Evolutionary conservation across 116 monocot genomes (phyloP), one percentile per base, ranked within the genome.

Genomic region (Zostera marina): DNA sequence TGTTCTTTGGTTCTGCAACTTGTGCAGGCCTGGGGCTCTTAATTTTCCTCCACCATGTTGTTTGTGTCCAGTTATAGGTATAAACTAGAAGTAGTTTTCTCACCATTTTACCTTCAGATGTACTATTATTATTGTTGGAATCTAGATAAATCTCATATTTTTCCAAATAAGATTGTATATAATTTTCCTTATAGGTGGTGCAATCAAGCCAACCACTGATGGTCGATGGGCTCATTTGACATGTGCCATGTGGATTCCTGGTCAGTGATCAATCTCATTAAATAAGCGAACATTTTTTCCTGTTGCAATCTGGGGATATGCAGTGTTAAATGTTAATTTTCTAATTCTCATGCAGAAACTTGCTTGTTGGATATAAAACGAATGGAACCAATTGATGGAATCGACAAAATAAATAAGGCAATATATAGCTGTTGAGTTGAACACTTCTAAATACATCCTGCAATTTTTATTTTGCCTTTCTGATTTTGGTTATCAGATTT

Each of bases 211-310:
- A 66, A 99, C 99, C 21, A 87, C 99, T 49, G 99, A 99, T 79
- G 91, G 91, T 6, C 87, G 79, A 21, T 99, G 99, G 99, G 99
- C 99, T 74, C 99, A 99, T 65, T 67, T 99, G 52, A 72, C 98
- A 52, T 99, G 98, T 72, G 91, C 99, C 4, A 81, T 99, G 55
- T 99, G 99, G 99, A 99, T 99, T 60, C 99, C 99, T 68, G 99
- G 98, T 98, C 44, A 63, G 80, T 71, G 51, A 19, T 9, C 20
- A 21, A 8, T 51, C 57, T 56, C 8, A 22, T 42, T 43, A 17
- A 13, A 44, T 17, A 11, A 0, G 6, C 43, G 43, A 21, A 13
- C 8, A 8, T 7, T 25, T 41, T 9, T 8, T 39, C 1, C 56
- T 56, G 26, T 32, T 15, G 7, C 0, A 9, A 19, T 45, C 14